phyloP scores from a whole-genome alignment of 2,329 filamentous ascomycete genomes.

The Ascosphaera apis region DNA sequence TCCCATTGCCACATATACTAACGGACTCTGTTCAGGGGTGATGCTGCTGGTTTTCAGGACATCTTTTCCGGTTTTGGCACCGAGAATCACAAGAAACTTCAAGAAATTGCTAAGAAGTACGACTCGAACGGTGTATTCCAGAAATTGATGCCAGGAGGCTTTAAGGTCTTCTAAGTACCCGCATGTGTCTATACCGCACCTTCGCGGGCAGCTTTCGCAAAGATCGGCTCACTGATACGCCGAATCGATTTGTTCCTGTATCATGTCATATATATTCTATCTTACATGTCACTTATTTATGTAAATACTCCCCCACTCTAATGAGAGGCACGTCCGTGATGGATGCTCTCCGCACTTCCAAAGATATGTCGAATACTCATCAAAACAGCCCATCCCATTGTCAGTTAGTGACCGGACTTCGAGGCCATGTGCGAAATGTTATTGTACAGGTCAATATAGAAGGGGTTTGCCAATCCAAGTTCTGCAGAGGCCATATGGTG shows the following conservation, averaged over 20 bases:
- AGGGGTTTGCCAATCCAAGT: no score
- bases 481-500: no score
- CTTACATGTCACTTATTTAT: not conserved
- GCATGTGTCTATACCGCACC: no score
- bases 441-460: no score
- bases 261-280: not conserved
- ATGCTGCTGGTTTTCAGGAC: slow-evolving; percentile 1
- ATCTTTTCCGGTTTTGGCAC: not conserved
- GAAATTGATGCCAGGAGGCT: slow-evolving; percentile 1
- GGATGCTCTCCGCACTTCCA: no score
- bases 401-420: no score
- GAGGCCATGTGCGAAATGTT: no score
- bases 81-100: not conserved
- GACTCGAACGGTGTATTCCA: slow-evolving; percentile 1
- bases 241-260: not conserved
- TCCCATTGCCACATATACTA: not conserved
- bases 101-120: slow-evolving; percentile 1
- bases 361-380: no score
- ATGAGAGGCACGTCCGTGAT: no score
- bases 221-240: not conserved
- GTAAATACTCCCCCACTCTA: no score
- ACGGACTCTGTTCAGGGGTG: not conserved
- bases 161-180: not conserved
- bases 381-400: no score
- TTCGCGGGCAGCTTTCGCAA: not conserved